Evolutionary conservation across 352 stramenopile species (phyloP).

Genomic region (Phytopythium litorale): DNA sequence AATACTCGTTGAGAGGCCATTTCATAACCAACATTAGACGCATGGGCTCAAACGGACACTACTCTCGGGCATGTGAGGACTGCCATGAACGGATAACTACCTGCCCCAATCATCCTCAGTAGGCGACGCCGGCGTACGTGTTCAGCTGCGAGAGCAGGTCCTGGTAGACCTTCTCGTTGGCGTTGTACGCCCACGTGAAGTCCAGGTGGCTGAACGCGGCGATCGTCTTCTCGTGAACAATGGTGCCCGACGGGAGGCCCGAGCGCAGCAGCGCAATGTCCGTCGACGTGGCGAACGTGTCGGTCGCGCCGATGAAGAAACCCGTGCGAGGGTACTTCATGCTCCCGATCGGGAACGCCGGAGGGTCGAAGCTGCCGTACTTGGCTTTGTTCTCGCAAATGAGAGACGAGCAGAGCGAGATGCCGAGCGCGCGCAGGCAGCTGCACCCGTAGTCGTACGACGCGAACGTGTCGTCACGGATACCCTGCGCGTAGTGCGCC

Average conservation of each 20-base stretch:
- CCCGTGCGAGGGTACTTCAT: slow-evolving; percentile 47
- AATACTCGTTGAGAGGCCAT: no score
- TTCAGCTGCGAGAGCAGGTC: no score
- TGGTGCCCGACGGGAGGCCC: slow-evolving; percentile 35
- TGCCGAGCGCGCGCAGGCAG: slow-evolving; percentile 28
- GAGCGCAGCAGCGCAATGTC: slow-evolving; percentile 46
- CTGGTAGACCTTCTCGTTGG: slow-evolving; percentile 50
- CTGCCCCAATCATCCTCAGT: no score
- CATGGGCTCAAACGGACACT: no score
- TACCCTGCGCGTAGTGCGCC: slow-evolving; percentile 57
- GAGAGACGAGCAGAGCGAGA: slow-evolving; percentile 30
- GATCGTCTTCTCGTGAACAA: slow-evolving; percentile 43
- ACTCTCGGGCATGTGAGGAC: no score
- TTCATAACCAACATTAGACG: no score
- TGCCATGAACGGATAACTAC: no score
- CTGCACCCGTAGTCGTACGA: slow-evolving; percentile 57
- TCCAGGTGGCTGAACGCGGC: slow-evolving; percentile 65
- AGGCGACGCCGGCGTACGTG: no score
- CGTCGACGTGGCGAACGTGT: slow-evolving; percentile 41
- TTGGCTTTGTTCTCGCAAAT: slow-evolving; percentile 57
- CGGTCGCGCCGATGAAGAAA: slow-evolving; percentile 43
- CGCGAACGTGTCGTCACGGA: slow-evolving; percentile 52
- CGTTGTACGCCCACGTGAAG: slow-evolving; percentile 65
- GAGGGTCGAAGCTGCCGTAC: slow-evolving; percentile 46
- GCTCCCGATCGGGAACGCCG: slow-evolving; percentile 32